Base-by-base conservation (phyloP, 768 basidiomycete genomes). In the Leccinum aurantiacum region DNA sequence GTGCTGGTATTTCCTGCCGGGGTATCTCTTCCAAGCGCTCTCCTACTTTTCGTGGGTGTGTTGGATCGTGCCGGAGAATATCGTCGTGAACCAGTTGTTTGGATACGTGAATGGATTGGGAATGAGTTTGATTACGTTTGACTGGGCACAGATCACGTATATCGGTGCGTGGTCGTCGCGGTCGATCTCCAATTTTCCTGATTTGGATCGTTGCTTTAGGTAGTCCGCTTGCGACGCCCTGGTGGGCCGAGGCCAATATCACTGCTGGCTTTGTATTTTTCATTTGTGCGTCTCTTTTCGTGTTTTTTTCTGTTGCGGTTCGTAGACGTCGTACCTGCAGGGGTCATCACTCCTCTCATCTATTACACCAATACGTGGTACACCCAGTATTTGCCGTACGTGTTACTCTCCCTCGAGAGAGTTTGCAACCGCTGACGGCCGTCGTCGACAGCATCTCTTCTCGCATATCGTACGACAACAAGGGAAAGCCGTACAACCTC, bases 191-290 rank as follows among this genome's bases (percentile, higher is more conserved):
- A 13, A 8, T 38, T 37, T 17, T 41, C 3, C 38, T 41, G 41
- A 41, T 41, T 35, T 0, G 41, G 41, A 10, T n/a, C n/a, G 9
- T 0, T 14, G 14, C 33, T n/a, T 33, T 47, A 71, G 72, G 59
- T 15, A 75, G 70, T 25, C 91, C 91, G 0, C 83, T 93, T 50
- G 85, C 88, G 6, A 85, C 88, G 6, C 91, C 91, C 2, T 93
- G 89, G 89, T 91, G 89, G 89, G 89, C 88, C 3, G 84, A 87
- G 69, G 89, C 86, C 11, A 91, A 91, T 69, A 77, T 90, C 56
- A 71, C 80, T 4, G 75, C 69, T 52, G 84, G 87, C 24, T 86
- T 91, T 65, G 74, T 86, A 4, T 79, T 87, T 73, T 83, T 91
- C 75, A 88, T 86, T 75, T 92, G 86, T 83, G 58, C 5, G 73